Evolutionary conservation across 306 rosid species (phyloP).

Genomic region (Carpinus viminea): DNA sequence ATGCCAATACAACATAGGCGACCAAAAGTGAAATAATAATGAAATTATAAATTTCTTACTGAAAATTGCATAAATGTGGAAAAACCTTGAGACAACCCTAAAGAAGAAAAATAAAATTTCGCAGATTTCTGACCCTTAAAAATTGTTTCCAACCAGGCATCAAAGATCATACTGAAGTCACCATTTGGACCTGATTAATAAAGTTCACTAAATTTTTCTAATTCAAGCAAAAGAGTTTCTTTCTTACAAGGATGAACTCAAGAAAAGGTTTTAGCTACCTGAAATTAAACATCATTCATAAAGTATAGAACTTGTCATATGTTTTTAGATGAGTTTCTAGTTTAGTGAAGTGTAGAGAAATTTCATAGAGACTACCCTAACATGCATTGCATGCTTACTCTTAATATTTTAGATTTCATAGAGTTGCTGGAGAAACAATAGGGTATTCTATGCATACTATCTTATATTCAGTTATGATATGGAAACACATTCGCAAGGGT

Average conservation of each 20-base stretch:
- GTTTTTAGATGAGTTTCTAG: not conserved
- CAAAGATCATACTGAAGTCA: not conserved
- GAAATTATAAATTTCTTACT: not conserved
- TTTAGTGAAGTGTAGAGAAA: not conserved
- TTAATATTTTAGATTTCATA: not conserved
- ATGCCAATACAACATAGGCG: not conserved
- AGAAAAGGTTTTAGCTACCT: not conserved
- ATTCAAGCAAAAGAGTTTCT: not conserved
- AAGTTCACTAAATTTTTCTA: not conserved
- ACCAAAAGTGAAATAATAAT: not conserved
- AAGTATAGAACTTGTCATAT: not conserved
- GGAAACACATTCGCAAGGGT: not conserved
- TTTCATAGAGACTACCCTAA: not conserved
- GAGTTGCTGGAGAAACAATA: not conserved
- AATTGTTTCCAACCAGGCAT: not conserved
- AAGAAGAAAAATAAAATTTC: not conserved
- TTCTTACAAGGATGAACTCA: not conserved
- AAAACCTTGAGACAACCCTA: not conserved
- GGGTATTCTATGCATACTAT: not conserved
- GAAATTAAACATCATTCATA: not conserved
- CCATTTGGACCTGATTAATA: not conserved
- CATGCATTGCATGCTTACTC: not conserved
- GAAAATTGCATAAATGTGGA: not conserved
- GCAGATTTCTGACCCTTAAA: not conserved
- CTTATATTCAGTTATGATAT: not conserved